Conservation (phyloP, 495 filamentous ascomycete genomes). For the Saxispiralis lemnorum region DNA sequence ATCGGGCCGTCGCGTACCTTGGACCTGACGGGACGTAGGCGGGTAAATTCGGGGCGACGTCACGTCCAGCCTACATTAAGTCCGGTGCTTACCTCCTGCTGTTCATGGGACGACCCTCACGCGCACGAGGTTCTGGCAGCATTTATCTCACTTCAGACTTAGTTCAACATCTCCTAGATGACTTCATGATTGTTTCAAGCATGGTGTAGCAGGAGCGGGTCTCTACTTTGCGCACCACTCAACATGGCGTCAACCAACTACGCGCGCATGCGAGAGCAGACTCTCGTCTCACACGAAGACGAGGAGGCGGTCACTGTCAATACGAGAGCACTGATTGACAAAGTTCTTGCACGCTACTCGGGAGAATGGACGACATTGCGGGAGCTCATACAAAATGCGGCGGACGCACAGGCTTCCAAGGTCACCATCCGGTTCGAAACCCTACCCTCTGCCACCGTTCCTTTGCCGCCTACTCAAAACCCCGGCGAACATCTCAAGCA, state of each 20-base stretch:
- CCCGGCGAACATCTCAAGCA: constrained; percentile 60
- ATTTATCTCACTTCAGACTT: too few species aligned
- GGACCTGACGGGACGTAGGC: too few species aligned
- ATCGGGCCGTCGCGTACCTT: too few species aligned
- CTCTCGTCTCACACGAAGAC: constrained; percentile 66
- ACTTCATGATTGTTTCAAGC: too few species aligned
- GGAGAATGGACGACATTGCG: constrained; percentile 75
- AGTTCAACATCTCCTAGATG: too few species aligned
- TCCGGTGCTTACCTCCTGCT: too few species aligned
- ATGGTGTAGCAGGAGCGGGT: too few species aligned
- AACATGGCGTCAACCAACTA: constrained; percentile 27
- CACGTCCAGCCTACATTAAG: too few species aligned
- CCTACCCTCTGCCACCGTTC: constrained; percentile 55
- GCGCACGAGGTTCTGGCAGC: too few species aligned
- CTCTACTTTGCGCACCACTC: not conserved
- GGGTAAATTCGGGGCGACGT: too few species aligned
- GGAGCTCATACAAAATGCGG: constrained; percentile 95
- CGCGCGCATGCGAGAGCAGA: constrained; percentile 64
- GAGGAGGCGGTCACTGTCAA: constrained; percentile 99
- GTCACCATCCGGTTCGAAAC: constrained; percentile 87
- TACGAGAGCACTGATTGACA: constrained; percentile 89
- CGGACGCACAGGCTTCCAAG: constrained; percentile 77
- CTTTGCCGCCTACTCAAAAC: constrained; percentile 49
- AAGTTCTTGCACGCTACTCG: constrained; percentile 86
- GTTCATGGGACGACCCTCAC: too few species aligned